Percentiles rank a stretch among this genome's conserved stretches.
phyloP scores from a whole-genome alignment of 345 rosid species.

The Arabis alpina region DNA sequence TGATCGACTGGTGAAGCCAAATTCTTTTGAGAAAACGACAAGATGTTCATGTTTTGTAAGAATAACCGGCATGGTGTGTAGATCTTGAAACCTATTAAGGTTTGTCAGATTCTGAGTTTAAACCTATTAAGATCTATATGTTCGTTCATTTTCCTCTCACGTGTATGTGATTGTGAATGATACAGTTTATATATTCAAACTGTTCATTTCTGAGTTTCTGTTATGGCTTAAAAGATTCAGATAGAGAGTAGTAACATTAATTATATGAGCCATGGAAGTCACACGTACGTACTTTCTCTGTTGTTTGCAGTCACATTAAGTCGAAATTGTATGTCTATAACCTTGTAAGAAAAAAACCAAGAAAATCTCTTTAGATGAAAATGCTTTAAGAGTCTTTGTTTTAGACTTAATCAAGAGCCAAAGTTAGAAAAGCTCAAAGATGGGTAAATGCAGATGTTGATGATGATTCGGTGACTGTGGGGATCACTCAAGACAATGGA shows the following conservation, averaged over 20 bases:
- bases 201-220: conserved; percentile 34
- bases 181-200: not conserved
- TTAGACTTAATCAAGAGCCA: conserved; percentile 29
- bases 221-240: conserved; percentile 26
- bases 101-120: conserved; percentile 34
- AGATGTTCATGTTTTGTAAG: conserved; percentile 4
- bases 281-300: conserved; percentile 21
- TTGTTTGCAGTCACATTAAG: conserved; percentile 30
- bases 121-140: too few relatives aligned
- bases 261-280: conserved; percentile 35
- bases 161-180: conserved; percentile 17
- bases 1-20: conserved; percentile 12
- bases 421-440: conserved; percentile 32
- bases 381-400: conserved; percentile 21
- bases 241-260: conserved; percentile 26
- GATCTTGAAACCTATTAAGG: conserved; percentile 27
- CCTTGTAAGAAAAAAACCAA: not conserved
- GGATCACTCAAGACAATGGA: conserved; percentile 47
- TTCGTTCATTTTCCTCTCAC: conserved; percentile 18
- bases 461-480: conserved; percentile 47
- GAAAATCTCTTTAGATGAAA: conserved; percentile 20
- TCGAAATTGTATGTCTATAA: not conserved
- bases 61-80: conserved; percentile 28
- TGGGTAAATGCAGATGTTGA: conserved; percentile 40
- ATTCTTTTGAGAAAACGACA: conserved; percentile 4